Evolutionary conservation across 176 grass and related monocot genomes (phyloP).

Genomic region (Zizania latifolia): DNA sequence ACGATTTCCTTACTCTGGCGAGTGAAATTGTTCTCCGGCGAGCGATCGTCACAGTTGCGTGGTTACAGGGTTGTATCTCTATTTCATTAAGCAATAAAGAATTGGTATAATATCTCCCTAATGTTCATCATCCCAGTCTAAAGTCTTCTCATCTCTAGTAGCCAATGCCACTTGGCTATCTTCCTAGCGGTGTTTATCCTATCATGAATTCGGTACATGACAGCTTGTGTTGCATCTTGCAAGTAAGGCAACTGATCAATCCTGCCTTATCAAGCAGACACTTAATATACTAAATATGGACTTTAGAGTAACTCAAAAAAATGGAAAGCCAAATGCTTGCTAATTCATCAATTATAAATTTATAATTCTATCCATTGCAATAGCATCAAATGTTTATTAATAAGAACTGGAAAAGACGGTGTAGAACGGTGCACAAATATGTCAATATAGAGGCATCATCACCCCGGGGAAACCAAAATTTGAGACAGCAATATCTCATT

Average conservation of each 20-base stretch:
- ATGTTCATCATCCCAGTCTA: too few species aligned
- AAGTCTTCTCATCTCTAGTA: too few species aligned
- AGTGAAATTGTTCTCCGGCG: too few species aligned
- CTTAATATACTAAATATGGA: background rate
- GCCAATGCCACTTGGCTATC: too few species aligned
- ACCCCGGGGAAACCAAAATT: background rate
- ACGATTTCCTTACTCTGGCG: too few species aligned
- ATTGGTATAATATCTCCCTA: too few species aligned
- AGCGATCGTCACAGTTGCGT: too few species aligned
- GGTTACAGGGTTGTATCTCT: too few species aligned
- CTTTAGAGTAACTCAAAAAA: background rate
- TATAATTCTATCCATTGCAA: background rate
- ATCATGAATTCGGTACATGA: too few species aligned
- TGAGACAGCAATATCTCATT: background rate
- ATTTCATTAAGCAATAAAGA: too few species aligned
- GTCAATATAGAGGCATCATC: background rate
- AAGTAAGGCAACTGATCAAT: background rate
- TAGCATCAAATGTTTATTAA: conserved; percentile 8
- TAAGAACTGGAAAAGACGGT: background rate
- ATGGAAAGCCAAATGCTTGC: background rate
- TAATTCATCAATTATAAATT: background rate
- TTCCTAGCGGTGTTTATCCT: too few species aligned
- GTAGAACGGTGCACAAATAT: background rate
- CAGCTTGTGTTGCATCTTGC: background rate
- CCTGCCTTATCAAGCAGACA: background rate